Conservation (phyloP, 805 yeast genomes). For the Huiozyma sinensis region DNA sequence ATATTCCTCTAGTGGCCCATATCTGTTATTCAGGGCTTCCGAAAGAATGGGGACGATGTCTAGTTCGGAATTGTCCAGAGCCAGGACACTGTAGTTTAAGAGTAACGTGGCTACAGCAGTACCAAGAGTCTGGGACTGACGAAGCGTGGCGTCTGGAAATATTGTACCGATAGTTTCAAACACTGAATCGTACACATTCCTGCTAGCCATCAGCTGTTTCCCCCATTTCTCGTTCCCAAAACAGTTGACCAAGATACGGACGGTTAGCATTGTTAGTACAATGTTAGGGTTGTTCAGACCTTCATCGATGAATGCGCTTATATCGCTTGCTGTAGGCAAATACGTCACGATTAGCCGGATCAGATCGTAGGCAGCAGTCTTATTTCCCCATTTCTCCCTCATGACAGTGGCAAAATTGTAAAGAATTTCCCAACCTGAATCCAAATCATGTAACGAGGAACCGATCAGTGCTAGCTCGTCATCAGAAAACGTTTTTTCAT, state of each 20-base stretch:
- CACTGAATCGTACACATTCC: conserved; percentile 30
- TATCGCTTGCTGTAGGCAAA: conserved; percentile 30
- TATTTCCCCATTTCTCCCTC: conserved; percentile 37
- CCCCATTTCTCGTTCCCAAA: conserved; percentile 41
- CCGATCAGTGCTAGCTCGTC: conserved; percentile 26
- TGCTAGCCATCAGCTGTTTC: conserved; percentile 29
- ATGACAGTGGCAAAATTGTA: conserved; percentile 31
- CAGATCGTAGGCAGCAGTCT: conserved; percentile 50
- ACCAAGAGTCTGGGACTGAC: conserved; percentile 25
- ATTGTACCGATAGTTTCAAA: conserved; percentile 28
- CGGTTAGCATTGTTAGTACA: conserved; percentile 38
- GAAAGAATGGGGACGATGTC: conserved; percentile 25
- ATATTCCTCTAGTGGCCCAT: conserved; percentile 22
- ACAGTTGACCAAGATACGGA: conserved; percentile 47
- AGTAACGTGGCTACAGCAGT: conserved; percentile 41
- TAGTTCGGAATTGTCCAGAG: conserved; percentile 16
- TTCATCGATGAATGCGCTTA: conserved; percentile 32
- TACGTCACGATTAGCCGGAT: conserved; percentile 40
- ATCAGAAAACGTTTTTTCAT: conserved; percentile 35
- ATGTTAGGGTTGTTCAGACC: conserved; percentile 29
- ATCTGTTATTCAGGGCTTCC: conserved; percentile 21
- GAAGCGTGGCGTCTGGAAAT: conserved; percentile 15
- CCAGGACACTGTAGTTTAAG: conserved; percentile 37
- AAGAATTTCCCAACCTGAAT: conserved; percentile 27
- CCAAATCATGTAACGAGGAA: conserved; percentile 21